phyloP scores from a whole-genome alignment of 1,139 yeast genomes.

The Suhomyces bolitotheri region DNA sequence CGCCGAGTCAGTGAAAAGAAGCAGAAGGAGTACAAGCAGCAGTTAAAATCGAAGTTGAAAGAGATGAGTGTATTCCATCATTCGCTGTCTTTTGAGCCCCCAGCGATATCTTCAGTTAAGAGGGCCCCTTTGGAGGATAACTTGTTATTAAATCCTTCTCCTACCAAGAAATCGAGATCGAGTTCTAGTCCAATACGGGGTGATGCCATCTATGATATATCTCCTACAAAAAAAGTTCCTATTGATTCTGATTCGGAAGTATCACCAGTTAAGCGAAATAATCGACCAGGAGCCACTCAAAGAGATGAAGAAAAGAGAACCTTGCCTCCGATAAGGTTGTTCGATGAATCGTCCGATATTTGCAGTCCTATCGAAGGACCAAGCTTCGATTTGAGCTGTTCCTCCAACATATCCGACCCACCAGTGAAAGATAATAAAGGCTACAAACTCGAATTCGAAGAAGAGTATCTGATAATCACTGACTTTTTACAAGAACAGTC shows the following conservation, averaged over 20 bases:
- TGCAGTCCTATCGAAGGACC: conserved; percentile 4
- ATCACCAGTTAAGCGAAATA: conserved; percentile 7
- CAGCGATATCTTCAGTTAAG: not conserved
- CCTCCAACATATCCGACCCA: conserved; percentile 3
- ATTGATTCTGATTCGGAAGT: conserved; percentile 1
- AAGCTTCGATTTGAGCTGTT: conserved; percentile 6
- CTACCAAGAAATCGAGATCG: conserved; percentile 21
- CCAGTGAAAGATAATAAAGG: not conserved
- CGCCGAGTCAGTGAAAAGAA: conserved; percentile 23
- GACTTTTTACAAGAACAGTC: conserved; percentile 9
- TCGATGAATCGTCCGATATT: not conserved
- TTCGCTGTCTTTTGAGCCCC: conserved; percentile 1
- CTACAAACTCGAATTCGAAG: conserved; percentile 21
- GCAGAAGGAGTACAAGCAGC: conserved; percentile 20
- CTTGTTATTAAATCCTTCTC: conserved; percentile 34
- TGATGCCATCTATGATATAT: conserved; percentile 8
- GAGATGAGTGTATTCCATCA: conserved; percentile 18
- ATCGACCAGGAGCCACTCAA: not conserved
- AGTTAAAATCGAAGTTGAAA: conserved; percentile 24
- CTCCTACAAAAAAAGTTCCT: conserved; percentile 17
- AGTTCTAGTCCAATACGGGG: conserved; percentile 8
- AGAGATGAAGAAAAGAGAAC: not conserved
- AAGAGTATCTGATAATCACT: conserved; percentile 28
- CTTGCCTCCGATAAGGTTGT: conserved; percentile 1
- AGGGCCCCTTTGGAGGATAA: conserved; percentile 21